Evolutionary conservation across 2,329 filamentous ascomycete genomes (phyloP).

Genomic region (Ophiostoma tasmaniense): DNA sequence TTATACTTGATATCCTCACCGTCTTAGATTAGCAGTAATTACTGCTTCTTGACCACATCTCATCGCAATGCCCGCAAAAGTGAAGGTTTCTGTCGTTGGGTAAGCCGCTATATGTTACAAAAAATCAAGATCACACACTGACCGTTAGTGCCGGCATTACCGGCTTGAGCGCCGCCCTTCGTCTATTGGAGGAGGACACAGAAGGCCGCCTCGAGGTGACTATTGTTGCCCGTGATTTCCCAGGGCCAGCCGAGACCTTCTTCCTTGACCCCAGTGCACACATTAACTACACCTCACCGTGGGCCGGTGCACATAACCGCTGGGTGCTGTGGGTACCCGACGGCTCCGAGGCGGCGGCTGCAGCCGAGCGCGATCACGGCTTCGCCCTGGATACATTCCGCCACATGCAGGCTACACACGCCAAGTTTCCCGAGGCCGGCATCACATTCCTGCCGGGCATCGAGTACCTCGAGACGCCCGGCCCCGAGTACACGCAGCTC

Average conservation of each 20-base stretch:
- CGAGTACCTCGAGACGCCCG: conserved; percentile 43
- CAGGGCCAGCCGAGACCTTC: conserved; percentile 36
- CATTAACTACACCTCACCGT: conserved; percentile 49
- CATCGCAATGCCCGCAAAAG: conserved; percentile 8
- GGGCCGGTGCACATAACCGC: conserved; percentile 49
- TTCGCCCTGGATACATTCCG: conserved; percentile 36
- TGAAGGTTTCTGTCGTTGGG: conserved; percentile 17
- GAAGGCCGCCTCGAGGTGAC: conserved; percentile 32
- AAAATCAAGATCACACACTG: neutral
- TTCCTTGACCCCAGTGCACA: conserved; percentile 30
- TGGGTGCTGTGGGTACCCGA: conserved; percentile 36
- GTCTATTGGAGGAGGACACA: conserved; percentile 30
- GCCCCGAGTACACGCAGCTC: conserved; percentile 30
- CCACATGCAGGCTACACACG: conserved; percentile 32
- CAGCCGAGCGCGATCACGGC: conserved; percentile 34
- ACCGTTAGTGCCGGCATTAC: conserved; percentile 42
- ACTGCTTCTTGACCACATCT: neutral
- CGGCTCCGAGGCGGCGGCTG: conserved; percentile 21
- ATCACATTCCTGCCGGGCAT: conserved; percentile 42
- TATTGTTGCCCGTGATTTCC: conserved; percentile 40
- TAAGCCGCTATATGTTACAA: neutral
- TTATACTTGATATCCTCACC: neutral
- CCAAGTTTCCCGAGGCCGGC: conserved; percentile 32
- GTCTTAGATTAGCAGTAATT: neutral
- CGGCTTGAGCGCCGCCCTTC: conserved; percentile 41